Base-by-base conservation (phyloP, 164 flowering plant species). In the Nymphaea thermarum region DNA sequence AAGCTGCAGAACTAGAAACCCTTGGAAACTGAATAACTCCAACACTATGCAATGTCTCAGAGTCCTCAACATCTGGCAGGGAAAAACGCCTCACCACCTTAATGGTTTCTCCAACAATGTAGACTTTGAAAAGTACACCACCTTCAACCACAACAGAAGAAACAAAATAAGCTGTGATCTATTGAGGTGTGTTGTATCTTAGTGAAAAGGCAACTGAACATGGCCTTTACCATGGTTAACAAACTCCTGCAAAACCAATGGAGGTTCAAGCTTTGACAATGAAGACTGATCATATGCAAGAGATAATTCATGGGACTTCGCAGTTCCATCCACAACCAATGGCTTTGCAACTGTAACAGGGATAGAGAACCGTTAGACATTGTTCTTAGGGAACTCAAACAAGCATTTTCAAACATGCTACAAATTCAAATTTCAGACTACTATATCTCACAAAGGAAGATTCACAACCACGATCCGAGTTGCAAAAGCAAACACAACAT, bases 201-300 rank as follows among this genome's bases (percentile, higher is more conserved):
- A 47, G 12, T 47, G 3, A 47, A 47, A 47, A 47, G 55, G 55
- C 5, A 5, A 7, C 12, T 6, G 2, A 47, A 16, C 42, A 60
- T 63, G 36, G 36, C 36, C 36, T 4, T 16, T 84, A 94, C 99
- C 99, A 81, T 94, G 99, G 71, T 94, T 94, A 63, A 94, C 93
- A 74, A 94, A 94, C 78, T 94, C 99, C 80, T 94, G 98, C 62
- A 94, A 80, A 74, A 94, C 99, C 76, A 94, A 86, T 6, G 99
- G 99, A 65, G 96, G 90, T 62, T 91, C 98, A 43, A 94, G 92
- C 71, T 86, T 86, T 62, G 77, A 80, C 15, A 91, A 90, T 42
- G 98, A 90, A 64, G 67, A 77, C 45, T 82, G 85, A 77, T 94
- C 98, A 78, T 82, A 94, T 55, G 99, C 96, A 70, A 95, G 90